Conservation (phyloP, 2,329 filamentous ascomycete species). For the Plectosphaerella cucumerina region DNA sequence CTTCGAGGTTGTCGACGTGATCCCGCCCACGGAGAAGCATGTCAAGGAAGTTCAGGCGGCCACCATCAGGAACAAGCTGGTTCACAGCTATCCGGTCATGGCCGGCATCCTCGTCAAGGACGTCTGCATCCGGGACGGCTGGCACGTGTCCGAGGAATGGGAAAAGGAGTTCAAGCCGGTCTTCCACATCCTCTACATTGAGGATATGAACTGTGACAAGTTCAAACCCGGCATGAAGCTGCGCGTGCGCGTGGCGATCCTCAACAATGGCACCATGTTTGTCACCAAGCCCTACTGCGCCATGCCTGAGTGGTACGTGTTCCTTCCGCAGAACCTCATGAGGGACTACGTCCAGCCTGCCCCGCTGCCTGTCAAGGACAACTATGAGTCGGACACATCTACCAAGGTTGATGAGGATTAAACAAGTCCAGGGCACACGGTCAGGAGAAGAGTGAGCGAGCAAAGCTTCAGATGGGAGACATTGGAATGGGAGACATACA, state of each 20-base stretch:
- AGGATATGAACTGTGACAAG: not conserved
- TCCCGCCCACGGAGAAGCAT: conserved; percentile 35
- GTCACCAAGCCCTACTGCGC: conserved; percentile 54
- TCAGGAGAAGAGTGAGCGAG: no score
- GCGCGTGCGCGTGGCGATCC: conserved; percentile 46
- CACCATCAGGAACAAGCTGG: conserved; percentile 24
- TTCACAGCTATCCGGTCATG: conserved; percentile 38
- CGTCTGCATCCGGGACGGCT: conserved; percentile 43
- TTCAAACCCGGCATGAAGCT: conserved; percentile 65
- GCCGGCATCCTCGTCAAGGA: conserved; percentile 18
- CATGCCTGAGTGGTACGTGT: conserved; percentile 59
- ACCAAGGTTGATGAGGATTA: no score
- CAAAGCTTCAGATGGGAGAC: no score
- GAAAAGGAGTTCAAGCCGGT: no score
- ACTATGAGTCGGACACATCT: no score
- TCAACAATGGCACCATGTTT: conserved; percentile 61
- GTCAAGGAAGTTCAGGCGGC: conserved; percentile 40
- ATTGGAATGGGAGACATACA: no score
- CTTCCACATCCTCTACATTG: conserved; percentile 37
- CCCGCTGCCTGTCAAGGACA: conserved; percentile 1
- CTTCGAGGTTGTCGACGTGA: conserved; percentile 56
- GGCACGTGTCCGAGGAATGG: conserved; percentile 8
- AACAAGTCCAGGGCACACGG: no score
- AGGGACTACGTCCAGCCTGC: conserved; percentile 56
- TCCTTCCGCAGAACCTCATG: conserved; percentile 68